Base-by-base conservation (phyloP, 306 rosid species). In the Gastrolobium villosum region DNA sequence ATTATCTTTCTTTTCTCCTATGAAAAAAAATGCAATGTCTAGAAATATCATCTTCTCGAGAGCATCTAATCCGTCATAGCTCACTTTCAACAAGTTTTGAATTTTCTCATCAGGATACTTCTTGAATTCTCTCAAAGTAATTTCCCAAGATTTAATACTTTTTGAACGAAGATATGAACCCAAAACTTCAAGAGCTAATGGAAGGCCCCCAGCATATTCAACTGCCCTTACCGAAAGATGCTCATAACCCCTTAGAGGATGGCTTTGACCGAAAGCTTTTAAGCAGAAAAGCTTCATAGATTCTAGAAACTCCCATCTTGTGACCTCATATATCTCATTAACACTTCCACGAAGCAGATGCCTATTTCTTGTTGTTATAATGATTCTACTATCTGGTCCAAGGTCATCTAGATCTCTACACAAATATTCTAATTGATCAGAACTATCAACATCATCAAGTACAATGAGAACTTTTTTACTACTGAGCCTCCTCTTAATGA, bases 21-120 rank as follows among this genome's bases (percentile, higher is more conserved):
- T 65, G 30, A 77, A 78, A 57, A 72, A 78, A 56, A 65, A 83
- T 56, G 83, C 86, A 57, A 83, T 72, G 37, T 81, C 77, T 2
- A 75, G 44, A 57, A 81, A 75, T 5, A 57, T 81, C 3, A 31
- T 20, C n/a, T 36, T 39, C 30, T 69, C 62, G 67, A 7, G 13
- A 3, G n/a, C 0, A 1, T 49, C 26, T 20, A 81, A 60, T 49
- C 44, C 73, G 50, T 61, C 9, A 34, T 75, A 67, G 30, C 77
- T 65, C 53, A 73, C 28, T 74, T 10, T 4, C 8, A 73, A n/a
- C 37, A 73, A 36, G 0, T 37, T 7, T 20, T n/a, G 56, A 59
- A 75, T 75, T 10, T 30, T 3, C 15, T 0, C 2, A 7, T 1
- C 9, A 1, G 77, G 72, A 7, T 39, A 9, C 26, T 20, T 32